phyloP scores from a whole-genome alignment of 192 early-diverging fungal species.

The Coemansia sp. region DNA sequence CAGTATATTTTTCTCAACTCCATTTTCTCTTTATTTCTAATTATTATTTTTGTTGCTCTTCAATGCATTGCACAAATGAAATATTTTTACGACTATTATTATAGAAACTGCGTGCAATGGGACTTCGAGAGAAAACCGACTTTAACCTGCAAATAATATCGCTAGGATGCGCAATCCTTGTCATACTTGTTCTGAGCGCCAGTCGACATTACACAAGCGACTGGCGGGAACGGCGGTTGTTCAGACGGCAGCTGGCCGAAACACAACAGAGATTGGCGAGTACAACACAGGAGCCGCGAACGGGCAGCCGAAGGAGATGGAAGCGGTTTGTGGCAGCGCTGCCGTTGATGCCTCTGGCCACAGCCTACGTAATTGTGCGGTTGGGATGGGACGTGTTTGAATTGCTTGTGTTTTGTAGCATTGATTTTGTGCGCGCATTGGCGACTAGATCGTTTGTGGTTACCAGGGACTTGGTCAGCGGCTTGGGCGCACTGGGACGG shows the following conservation, averaged over 20 bases:
- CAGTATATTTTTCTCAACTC: too few relatives aligned
- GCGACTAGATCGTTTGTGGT: neutral
- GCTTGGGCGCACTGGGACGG: conserved; percentile 2
- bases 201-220: conserved; percentile 41
- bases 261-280: conserved; percentile 23
- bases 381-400: conserved; percentile 48
- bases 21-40: too few relatives aligned
- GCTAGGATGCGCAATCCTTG: conserved; percentile 17
- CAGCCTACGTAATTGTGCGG: conserved; percentile 33
- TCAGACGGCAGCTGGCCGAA: conserved; percentile 28
- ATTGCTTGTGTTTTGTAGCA: conserved; percentile 43
- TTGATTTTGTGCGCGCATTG: conserved; percentile 16
- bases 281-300: neutral
- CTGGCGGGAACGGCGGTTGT: conserved; percentile 44
- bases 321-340: conserved; percentile 44
- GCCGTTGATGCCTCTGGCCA: conserved; percentile 46
- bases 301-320: conserved; percentile 14
- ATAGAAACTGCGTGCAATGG: conserved; percentile 11
- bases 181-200: conserved; percentile 20
- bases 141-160: conserved; percentile 34
- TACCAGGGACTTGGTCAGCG: neutral
- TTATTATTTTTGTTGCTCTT: too few relatives aligned
- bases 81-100: too few relatives aligned
- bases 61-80: too few relatives aligned
- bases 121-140: conserved; percentile 42